These are phyloP conservation scores for Dictyostelium intermedium DNA, from an alignment of 78 protist genomes.

Conservation along the genomic window DNA sequence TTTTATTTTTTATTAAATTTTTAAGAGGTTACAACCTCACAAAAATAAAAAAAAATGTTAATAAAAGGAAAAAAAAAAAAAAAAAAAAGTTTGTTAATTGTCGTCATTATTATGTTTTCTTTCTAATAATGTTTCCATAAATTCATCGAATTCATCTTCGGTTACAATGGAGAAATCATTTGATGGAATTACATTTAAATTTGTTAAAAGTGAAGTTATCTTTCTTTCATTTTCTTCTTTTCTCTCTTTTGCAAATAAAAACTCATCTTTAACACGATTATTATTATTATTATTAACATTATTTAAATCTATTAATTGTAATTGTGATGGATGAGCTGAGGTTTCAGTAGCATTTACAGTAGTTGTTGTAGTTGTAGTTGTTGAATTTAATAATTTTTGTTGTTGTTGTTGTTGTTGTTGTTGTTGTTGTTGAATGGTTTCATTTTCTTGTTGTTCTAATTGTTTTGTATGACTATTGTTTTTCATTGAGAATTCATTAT, in stretches of 20 bases:
- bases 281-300: neutral
- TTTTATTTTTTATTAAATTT: too few species aligned
- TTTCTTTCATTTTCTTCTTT: constrained; percentile 29
- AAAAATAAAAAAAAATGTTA: too few species aligned
- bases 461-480: neutral
- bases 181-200: neutral
- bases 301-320: neutral
- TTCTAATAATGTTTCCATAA: neutral
- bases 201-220: neutral
- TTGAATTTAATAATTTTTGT: neutral
- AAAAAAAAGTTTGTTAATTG: neutral
- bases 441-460: constrained; percentile 24
- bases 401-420: neutral
- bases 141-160: neutral
- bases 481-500: neutral
- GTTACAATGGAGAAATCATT: neutral
- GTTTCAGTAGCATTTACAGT: neutral
- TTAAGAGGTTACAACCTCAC: neutral
- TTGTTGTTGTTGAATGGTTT: neutral
- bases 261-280: constrained; percentile 2
- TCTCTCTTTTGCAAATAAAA: constrained; percentile 25
- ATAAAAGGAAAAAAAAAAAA: neutral
- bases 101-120: neutral
- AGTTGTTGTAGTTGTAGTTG: neutral
- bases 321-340: neutral